Conservation (phyloP, 257 asterid genomes). For the Solanum gandarillasii region DNA sequence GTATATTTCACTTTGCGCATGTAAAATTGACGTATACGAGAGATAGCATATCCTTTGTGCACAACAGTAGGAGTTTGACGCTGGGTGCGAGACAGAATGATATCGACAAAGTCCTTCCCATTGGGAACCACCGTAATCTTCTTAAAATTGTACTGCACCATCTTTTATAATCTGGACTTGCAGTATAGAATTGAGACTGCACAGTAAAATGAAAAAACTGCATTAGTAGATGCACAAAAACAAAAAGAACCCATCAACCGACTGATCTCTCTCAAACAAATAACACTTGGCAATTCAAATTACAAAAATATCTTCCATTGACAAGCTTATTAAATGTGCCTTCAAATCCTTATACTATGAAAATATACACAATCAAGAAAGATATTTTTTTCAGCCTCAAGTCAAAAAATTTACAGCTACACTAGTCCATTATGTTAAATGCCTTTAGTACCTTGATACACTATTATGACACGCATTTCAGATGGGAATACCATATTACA, state of each 20-base stretch:
- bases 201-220: background rate
- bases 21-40: slow-evolving; percentile 83
- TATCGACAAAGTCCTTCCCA: slow-evolving; percentile 86
- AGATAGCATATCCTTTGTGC: slow-evolving; percentile 93
- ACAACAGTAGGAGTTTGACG: slow-evolving; percentile 96
- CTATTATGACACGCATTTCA: background rate
- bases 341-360: background rate
- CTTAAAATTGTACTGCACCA: slow-evolving; percentile 97
- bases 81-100: slow-evolving; percentile 88
- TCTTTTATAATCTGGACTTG: slow-evolving; percentile 10
- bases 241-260: background rate
- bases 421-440: background rate
- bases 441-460: background rate
- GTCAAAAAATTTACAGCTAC: background rate
- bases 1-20: slow-evolving; percentile 96
- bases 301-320: background rate
- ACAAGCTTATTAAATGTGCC: background rate
- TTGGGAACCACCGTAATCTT: slow-evolving; percentile 85
- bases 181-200: background rate
- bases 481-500: background rate
- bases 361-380: background rate
- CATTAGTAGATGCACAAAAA: background rate
- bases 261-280: background rate
- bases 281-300: background rate
- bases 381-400: background rate